Evolutionary conservation across 257 asterid genomes (phyloP).

Genomic region (Anisodus tanguticus): DNA sequence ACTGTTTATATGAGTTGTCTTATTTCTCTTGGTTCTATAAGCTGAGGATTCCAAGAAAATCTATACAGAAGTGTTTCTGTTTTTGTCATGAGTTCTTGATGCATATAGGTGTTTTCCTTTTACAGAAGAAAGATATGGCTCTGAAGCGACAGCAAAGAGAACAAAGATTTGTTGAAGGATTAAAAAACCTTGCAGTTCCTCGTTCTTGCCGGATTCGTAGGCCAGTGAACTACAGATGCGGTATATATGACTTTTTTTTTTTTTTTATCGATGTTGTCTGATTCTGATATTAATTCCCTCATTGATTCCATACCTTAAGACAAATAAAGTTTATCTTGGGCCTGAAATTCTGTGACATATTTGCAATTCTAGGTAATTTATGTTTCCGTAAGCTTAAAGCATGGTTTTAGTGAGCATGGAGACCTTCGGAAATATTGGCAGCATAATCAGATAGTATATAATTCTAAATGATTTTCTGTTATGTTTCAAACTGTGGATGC

Average conservation of each 20-base stretch:
- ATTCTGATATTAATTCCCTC: neutral
- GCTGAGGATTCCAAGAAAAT: slow-evolving; percentile 18
- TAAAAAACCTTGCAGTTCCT: slow-evolving; percentile 48
- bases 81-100: slow-evolving; percentile 22
- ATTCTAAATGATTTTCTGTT: neutral
- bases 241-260: slow-evolving; percentile 42
- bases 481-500: slow-evolving; percentile 16
- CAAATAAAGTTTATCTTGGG: neutral
- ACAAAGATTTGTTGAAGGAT: slow-evolving; percentile 45
- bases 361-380: neutral
- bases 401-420: slow-evolving; percentile 20
- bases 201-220: slow-evolving; percentile 64
- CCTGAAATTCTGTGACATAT: neutral
- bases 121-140: slow-evolving; percentile 73
- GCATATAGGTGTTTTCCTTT: slow-evolving; percentile 33
- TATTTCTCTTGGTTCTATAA: slow-evolving; percentile 15
- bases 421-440: neutral
- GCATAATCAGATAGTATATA: neutral
- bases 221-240: slow-evolving; percentile 69
- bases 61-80: slow-evolving; percentile 1
- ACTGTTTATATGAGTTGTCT: slow-evolving; percentile 15
- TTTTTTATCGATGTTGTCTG: neutral
- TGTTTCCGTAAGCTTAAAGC: slow-evolving; percentile 14
- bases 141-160: slow-evolving; percentile 48
- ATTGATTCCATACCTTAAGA: neutral